These are phyloP conservation scores for Eucalyptus microcorys DNA, from an alignment of 345 rosid species.

Conservation along the genomic window DNA sequence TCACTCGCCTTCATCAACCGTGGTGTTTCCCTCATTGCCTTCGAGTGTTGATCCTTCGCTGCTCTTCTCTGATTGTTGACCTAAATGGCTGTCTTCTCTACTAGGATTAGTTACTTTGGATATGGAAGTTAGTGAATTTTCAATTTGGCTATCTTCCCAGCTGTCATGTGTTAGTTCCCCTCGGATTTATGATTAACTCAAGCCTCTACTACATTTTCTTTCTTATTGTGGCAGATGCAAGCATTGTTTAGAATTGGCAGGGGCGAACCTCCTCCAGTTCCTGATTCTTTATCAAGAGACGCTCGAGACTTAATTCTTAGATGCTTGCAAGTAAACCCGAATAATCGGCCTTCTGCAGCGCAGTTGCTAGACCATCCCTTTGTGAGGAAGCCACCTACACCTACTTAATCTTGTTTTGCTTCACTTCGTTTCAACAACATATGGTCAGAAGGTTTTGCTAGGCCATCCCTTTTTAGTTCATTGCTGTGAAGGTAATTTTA, in stretches of 20 bases:
- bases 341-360: background rate
- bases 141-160: background rate
- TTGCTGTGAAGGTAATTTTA: background rate
- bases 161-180: background rate
- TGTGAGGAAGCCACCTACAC: background rate
- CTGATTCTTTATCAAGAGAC: background rate
- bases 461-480: background rate
- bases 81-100: background rate
- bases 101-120: background rate
- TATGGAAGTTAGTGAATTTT: background rate
- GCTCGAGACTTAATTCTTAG: slow-evolving; percentile 1
- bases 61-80: background rate
- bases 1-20: background rate
- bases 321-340: slow-evolving; percentile 2
- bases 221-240: background rate
- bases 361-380: background rate
- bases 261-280: background rate
- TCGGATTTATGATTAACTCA: background rate
- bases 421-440: background rate
- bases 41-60: background rate
- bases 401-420: background rate
- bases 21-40: background rate
- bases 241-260: slow-evolving; percentile 1
- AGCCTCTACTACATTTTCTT: background rate
- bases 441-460: background rate